Evolutionary conservation across 495 filamentous ascomycete genomes (phyloP), one percentile per base, ranked within the genome.

Genomic region (Elasticomyces elasticus): DNA sequence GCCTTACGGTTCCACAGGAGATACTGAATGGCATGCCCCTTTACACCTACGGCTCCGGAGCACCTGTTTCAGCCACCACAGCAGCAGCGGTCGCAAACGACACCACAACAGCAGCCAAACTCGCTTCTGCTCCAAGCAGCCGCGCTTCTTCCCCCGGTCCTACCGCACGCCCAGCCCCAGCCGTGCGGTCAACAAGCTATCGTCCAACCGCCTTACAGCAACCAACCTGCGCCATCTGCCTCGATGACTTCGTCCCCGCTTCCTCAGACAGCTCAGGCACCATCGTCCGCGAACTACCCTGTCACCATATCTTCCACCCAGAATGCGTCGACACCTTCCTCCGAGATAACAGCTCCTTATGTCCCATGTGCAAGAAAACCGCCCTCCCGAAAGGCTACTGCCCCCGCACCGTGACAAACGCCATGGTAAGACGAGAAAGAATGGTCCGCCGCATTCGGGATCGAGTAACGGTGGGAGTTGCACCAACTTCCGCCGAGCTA

Each of bases 221-320:
- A 66, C 82, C 84, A 0, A 81, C 75, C 5, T 96, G 91, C 63
- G 76, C 82, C 5, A 94, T 96, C 53, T 97, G 91, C 61, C 76
- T 94, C 1, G 87, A 92, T 19, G 78, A 87, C 54, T 97, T 85
- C 64, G 74, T 80, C 23, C 77, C 82, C 17, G 74, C 76, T 9
- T 62, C 65, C 15, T n/a, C 15, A 19, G 41, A 7, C 17, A 20
- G 15, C 10, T 9, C n/a, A 13, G 55, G 52, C 25, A 83, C 88
- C 0, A 76, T 76, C 22, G 86, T 95, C 54, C 84, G 89, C 33
- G 86, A 94, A 66, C 73, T 96, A 3, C 82, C 86, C 0, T 97
- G 91, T 59, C 78, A 84, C 0, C 91, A 97, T 64, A 89, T 95
- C 52, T 97, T 88, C 69, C 89, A 97, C 51, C 81, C 87, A 1